Evolutionary conservation across 768 basidiomycete species (phyloP), one percentile per base, ranked within the genome.

Genomic region (Inosperma sp.): DNA sequence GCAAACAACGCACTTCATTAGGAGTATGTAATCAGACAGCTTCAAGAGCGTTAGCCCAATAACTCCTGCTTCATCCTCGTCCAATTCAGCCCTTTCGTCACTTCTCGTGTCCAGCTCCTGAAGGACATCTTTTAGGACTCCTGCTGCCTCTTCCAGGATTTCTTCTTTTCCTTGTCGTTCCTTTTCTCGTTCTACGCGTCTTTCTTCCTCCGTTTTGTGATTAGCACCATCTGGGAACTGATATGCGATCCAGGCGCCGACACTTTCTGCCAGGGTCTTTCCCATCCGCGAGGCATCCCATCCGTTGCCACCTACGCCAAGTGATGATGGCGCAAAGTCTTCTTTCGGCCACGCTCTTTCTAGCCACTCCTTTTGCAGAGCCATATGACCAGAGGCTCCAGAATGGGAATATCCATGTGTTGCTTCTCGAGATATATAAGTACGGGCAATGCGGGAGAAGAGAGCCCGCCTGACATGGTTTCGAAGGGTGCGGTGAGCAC

Each of bases 311-410:
- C 64, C 63, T 3, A 62, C 57, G 2, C 68, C 66, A 7, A 62
- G 51, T 19, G 62, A 61, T 19, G 62, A 61, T 5, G 65, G 49
- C 4, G 62, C 53, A 40, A 65, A 65, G 19, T 86, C 84, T 35
- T 86, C 79, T 59, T 80, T 83, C 1, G 83, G 75, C 85, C 84
- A 88, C 0, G 84, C 86, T 2, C 78, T 75, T 57, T 87, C 84
- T 77, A 88, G 77, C 52, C 87, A 63, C 14, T 82, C 82, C 35
- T 70, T 70, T 50, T 81, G 82, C 7, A 88, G 64, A 47, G 80
- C 80, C 60, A 86, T 71, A 35, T 79, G 73, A 0, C 74, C 74
- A 0, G 82, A 80, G 2, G 76, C 78, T 10, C 84, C 85, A 2
- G 84, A 78, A 33, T 74, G 74, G 0, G 82, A 74, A 51, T 84